phyloP scores from a whole-genome alignment of 2,329 filamentous ascomycete species.

The Aspergillus sp. region DNA sequence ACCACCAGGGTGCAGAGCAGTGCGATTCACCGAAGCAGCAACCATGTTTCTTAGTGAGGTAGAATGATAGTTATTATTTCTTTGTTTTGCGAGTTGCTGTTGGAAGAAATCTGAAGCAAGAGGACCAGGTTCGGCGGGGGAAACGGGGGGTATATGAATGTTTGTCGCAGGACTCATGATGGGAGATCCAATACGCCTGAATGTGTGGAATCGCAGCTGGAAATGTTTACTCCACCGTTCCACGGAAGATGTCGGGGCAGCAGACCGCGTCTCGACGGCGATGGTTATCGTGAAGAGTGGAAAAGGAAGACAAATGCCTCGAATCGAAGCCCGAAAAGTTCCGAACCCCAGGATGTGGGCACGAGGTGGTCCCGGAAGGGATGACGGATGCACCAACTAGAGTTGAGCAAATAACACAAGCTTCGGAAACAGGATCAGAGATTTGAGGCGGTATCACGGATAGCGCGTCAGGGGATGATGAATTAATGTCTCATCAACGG shows the following conservation, averaged over 20 bases:
- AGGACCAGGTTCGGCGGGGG: constrained; percentile 49
- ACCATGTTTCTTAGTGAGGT: constrained; percentile 56
- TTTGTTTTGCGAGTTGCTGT: constrained; percentile 60
- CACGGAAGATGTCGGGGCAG: constrained; percentile 42
- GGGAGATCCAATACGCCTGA: constrained; percentile 10
- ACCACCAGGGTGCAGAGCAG: constrained; percentile 84
- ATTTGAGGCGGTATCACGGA: constrained; percentile 14
- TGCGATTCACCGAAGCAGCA: constrained; percentile 76
- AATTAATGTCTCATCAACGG: constrained; percentile 23
- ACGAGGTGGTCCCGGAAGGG: constrained; percentile 29
- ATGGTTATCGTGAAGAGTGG: constrained; percentile 18
- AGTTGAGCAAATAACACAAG: constrained; percentile 14
- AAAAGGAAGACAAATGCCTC: constrained; percentile 25
- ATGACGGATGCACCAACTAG: constrained; percentile 24
- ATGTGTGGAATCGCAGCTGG: constrained; percentile 20
- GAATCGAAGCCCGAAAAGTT: constrained; percentile 32
- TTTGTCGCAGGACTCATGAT: constrained; percentile 39
- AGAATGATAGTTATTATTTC: constrained; percentile 61
- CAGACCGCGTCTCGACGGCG: constrained; percentile 25
- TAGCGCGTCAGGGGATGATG: constrained; percentile 11
- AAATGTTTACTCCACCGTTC: constrained; percentile 42
- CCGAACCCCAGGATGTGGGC: constrained; percentile 34
- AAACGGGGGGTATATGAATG: constrained; percentile 47
- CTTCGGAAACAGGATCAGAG: constrained; percentile 16
- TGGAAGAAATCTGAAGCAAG: constrained; percentile 58